Evolutionary conservation across 2,329 filamentous ascomycete genomes (phyloP).

Genomic region (Fusarium paranaense): DNA sequence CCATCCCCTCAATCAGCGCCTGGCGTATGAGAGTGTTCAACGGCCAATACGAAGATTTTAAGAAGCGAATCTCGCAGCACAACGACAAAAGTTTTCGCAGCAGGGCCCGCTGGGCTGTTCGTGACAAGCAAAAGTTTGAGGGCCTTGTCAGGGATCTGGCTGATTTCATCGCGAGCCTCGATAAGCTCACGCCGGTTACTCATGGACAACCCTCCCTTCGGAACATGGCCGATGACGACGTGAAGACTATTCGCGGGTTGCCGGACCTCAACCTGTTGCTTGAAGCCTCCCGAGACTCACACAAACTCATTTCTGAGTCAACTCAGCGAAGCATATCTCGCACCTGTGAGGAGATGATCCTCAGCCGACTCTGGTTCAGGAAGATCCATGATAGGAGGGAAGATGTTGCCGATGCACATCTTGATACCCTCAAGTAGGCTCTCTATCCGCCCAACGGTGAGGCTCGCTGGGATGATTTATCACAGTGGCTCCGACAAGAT

Average conservation of each 20-base stretch:
- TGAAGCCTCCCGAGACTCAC: not conserved
- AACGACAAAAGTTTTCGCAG: not conserved
- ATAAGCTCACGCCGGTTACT: not conserved
- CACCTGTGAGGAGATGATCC: not conserved
- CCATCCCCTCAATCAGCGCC: not conserved
- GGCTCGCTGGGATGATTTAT: not conserved
- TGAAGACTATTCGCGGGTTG: not conserved
- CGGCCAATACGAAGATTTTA: not conserved
- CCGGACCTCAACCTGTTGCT: not conserved
- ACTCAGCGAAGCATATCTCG: not conserved
- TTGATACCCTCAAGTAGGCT: not conserved
- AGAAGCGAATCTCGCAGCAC: not conserved
- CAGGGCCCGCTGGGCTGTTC: not conserved
- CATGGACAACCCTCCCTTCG: not conserved
- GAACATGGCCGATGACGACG: not conserved
- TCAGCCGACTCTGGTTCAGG: not conserved
- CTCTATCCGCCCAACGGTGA: not conserved
- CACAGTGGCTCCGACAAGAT: not conserved
- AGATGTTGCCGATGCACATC: not conserved
- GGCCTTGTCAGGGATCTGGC: not conserved
- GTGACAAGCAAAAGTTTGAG: not conserved
- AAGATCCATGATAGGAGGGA: not conserved
- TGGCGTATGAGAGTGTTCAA: not conserved
- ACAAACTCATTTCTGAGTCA: not conserved
- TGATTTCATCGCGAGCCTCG: not conserved